Evolutionary conservation across 805 yeast genomes (phyloP).

Genomic region (Teunomyces aglyptinius): DNA sequence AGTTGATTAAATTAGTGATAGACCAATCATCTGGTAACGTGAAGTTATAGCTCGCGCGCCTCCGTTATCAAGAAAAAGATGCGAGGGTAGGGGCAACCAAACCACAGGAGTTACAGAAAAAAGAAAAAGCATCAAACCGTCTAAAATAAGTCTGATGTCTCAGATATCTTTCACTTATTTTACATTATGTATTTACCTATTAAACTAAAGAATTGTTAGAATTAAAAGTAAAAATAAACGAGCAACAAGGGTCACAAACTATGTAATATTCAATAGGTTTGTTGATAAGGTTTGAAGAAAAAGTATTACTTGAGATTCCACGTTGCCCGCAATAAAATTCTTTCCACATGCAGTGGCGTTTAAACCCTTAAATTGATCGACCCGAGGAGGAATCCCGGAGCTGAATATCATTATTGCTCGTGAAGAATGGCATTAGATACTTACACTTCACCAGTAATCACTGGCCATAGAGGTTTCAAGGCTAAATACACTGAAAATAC

Average conservation of each 20-base stretch:
- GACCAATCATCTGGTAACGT: constrained; percentile 19
- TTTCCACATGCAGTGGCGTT: background rate
- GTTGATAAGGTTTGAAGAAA: background rate
- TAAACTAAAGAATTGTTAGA: no score
- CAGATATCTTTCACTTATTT: no score
- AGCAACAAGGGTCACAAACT: no score
- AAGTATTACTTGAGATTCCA: background rate
- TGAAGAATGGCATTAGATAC: constrained; percentile 3
- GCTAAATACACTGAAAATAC: constrained; percentile 42
- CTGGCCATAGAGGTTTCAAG: constrained; percentile 46
- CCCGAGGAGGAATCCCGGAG: background rate
- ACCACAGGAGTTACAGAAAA: background rate
- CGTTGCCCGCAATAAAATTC: background rate
- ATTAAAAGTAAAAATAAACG: no score
- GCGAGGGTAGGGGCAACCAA: background rate
- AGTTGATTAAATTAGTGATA: constrained; percentile 41
- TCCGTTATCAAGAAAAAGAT: no score
- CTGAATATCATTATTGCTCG: background rate
- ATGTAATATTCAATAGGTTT: no score
- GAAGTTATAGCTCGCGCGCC: background rate
- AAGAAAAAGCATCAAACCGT: background rate
- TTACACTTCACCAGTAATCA: constrained; percentile 24
- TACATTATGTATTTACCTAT: no score
- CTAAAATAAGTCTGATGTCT: background rate
- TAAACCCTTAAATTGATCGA: background rate